phyloP scores from a whole-genome alignment of 306 rosid genomes.

The Castanea mollissima region DNA sequence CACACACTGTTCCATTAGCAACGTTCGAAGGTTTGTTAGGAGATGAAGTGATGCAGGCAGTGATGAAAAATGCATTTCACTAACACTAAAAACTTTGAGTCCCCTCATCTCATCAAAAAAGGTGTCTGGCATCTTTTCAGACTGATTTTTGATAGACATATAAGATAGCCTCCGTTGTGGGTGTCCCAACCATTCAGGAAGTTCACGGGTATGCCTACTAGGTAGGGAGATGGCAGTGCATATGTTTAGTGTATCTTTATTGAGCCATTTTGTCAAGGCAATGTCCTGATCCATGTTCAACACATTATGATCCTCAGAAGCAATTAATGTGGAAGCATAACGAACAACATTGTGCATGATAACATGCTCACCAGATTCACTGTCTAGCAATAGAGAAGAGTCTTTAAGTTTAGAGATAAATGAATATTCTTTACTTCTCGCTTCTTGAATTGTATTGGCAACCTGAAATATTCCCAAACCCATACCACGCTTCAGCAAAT shows the following conservation, averaged over 20 bases:
- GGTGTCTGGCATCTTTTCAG: background rate
- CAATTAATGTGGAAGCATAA: constrained; percentile 16
- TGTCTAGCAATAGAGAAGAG: constrained; percentile 11
- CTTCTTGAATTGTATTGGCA: background rate
- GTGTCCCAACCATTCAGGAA: background rate
- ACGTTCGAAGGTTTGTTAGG: constrained; percentile 17
- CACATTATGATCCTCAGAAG: background rate
- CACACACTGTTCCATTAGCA: constrained; percentile 26
- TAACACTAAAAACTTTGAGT: constrained; percentile 20
- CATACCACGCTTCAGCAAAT: too few relatives aligned
- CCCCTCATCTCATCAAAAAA: constrained; percentile 18
- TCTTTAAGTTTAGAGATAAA: constrained; percentile 5
- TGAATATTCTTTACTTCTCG: background rate
- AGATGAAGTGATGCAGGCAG: background rate
- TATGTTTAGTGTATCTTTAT: constrained; percentile 8
- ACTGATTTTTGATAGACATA: constrained; percentile 5
- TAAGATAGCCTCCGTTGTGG: constrained; percentile 6
- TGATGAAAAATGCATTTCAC: background rate
- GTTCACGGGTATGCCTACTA: constrained; percentile 5
- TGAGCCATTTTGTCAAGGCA: constrained; percentile 19
- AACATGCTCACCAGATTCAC: constrained; percentile 11
- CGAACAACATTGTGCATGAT: constrained; percentile 19
- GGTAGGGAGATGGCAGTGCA: constrained; percentile 18
- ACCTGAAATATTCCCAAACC: constrained; percentile 21
- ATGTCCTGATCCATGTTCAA: background rate